Base-by-base conservation (phyloP, 495 filamentous ascomycete species). In the Hapsidospora chrysogenum region DNA sequence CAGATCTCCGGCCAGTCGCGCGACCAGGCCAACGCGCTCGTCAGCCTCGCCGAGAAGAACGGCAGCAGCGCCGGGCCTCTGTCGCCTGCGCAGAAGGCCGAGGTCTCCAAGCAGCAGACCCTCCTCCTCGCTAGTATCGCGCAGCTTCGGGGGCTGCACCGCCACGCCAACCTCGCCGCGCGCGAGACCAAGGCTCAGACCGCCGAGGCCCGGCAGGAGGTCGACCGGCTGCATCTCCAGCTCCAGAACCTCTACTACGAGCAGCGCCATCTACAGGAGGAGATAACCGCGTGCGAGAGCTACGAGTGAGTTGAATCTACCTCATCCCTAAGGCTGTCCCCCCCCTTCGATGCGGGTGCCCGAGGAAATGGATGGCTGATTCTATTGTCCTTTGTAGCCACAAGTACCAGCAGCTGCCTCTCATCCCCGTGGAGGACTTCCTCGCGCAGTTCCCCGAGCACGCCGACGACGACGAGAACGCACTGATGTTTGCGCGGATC, bases 181-280 rank as follows among this genome's bases (percentile, higher is more conserved):
- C 75, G 89, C 38, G 72, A 85, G 37, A 93, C 86, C 22, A 97
- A 96, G 51, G 69, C 76, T 34, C 61, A 70, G 45, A 95, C 92
- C 7, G 78, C 80, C 19, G 84, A 94, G 50, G 80, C 76, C 20
- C 74, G 87, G 17, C 78, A 84, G 50, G 85, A 94, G 54, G 82
- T 95, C 35, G 89, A 97, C 49, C 70, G 74, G 35, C 64, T 96
- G 39, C 86, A 95, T 58, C 69, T 97, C 14, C 78, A 92, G 50
- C 64, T 96, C 18, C 86, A 96, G 53, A 97, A 97, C 51, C 64
- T 97, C 17, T 87, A 92, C 55, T 97, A 97, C 53, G 89, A 97
- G 54, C 85, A 94, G 53, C 67, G 81, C 39, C 82, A 94, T 57
- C 60, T 97, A 39, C 71, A 76, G 30, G 82, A 83, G 16, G 92